Conservation (phyloP, 306 rosid species). For the Corylus heterophylla region DNA sequence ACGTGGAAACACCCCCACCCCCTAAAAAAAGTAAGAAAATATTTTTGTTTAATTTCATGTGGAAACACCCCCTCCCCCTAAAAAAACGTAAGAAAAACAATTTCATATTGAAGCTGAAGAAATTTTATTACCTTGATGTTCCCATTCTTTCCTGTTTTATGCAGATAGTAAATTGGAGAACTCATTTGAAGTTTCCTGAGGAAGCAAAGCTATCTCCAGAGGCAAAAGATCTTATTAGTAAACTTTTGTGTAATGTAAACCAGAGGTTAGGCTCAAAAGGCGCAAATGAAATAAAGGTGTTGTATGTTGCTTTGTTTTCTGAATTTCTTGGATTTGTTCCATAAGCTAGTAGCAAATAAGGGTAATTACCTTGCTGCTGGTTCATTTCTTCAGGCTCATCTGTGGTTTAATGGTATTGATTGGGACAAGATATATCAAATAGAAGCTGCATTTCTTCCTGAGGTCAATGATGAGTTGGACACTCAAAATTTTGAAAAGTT, state of each 20-base stretch:
- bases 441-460: constrained; percentile 98
- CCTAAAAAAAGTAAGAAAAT: neutral
- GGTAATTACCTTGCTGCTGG: constrained; percentile 47
- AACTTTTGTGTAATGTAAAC: constrained; percentile 81
- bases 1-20: neutral
- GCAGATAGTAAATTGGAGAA: constrained; percentile 96
- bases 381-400: constrained; percentile 62
- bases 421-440: constrained; percentile 89
- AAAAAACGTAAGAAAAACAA: neutral
- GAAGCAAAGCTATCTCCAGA: constrained; percentile 80
- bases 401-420: constrained; percentile 70
- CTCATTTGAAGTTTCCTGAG: constrained; percentile 95
- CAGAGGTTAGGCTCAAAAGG: constrained; percentile 90
- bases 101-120: neutral
- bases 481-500: constrained; percentile 97
- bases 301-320: constrained; percentile 67
- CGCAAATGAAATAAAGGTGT: constrained; percentile 92
- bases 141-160: constrained; percentile 24
- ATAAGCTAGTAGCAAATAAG: constrained; percentile 24
- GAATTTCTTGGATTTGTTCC: constrained; percentile 45
- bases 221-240: constrained; percentile 83
- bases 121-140: constrained; percentile 8
- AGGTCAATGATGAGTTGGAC: constrained; percentile 94
- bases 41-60: neutral
- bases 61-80: neutral